A percentile compares a stretch with the other conserved stretches of the same genome.
These are phyloP conservation scores for Mycena capillaripes DNA, from an alignment of 768 basidiomycete species.

Conservation along the genomic window DNA sequence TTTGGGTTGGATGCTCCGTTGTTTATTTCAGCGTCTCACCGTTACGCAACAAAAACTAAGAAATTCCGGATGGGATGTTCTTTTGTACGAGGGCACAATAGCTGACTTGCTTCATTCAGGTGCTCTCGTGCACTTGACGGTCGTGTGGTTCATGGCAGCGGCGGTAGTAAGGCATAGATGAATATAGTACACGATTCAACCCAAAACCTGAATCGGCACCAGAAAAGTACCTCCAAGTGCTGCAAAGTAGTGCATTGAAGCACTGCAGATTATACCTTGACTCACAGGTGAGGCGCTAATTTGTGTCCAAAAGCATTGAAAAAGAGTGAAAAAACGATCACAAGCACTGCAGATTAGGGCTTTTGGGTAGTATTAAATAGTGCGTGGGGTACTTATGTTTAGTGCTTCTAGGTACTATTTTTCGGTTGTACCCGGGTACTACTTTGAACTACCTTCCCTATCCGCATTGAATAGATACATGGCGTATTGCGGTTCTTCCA, in stretches of 20 bases:
- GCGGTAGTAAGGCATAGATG: no score
- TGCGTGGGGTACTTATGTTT: background rate
- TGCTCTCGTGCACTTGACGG: no score
- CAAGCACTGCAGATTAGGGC: no score
- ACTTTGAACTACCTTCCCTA: constrained; percentile 9
- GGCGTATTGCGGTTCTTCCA: no score
- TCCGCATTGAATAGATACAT: no score
- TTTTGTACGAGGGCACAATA: no score
- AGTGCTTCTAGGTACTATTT: constrained; percentile 4
- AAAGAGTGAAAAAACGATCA: constrained; percentile 16
- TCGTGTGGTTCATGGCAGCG: no score
- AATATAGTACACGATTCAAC: background rate
- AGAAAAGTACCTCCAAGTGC: background rate
- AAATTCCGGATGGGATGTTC: no score
- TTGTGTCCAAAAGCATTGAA: background rate
- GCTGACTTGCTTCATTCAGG: no score
- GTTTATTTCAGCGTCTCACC: no score
- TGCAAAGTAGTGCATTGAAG: constrained; percentile 3
- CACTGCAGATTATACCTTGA: background rate
- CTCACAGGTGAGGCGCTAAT: background rate
- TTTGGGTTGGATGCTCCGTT: no score
- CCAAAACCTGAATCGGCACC: constrained; percentile 6
- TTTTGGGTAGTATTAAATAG: background rate
- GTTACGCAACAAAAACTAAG: no score
- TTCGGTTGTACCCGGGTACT: constrained; percentile 2